These are phyloP conservation scores for Vinca minor DNA, from an alignment of 257 asterid species.

Conservation along the genomic window DNA sequence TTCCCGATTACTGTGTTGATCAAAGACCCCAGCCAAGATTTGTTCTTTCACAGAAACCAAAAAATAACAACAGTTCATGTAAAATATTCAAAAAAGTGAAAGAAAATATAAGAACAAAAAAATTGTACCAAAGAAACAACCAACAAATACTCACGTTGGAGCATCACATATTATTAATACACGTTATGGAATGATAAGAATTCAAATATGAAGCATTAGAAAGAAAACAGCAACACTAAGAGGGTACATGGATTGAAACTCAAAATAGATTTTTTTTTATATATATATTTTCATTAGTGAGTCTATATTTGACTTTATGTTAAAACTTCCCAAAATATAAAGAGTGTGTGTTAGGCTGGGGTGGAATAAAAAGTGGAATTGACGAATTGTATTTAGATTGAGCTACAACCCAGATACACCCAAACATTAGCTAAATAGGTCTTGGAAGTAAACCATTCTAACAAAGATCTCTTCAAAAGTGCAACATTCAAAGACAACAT, in stretches of 20 bases:
- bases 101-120: neutral
- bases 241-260: no score
- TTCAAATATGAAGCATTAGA: neutral
- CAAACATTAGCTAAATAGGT: neutral
- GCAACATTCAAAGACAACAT: neutral
- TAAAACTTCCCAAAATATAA: no score
- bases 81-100: neutral
- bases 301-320: no score
- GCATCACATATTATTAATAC: neutral
- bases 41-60: constrained; percentile 48
- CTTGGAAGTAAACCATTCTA: neutral
- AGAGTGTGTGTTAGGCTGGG: no score
- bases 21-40: constrained; percentile 92
- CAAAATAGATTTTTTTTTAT: no score
- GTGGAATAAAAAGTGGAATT: no score
- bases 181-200: neutral
- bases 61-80: constrained; percentile 4
- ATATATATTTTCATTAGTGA: no score
- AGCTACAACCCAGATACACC: no score
- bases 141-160: neutral
- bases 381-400: no score
- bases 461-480: neutral
- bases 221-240: no score
- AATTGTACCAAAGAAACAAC: no score
- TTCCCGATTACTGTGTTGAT: constrained; percentile 95